Base-by-base conservation (phyloP, 2,329 filamentous ascomycete species). In the Coleophoma crateriformis region DNA sequence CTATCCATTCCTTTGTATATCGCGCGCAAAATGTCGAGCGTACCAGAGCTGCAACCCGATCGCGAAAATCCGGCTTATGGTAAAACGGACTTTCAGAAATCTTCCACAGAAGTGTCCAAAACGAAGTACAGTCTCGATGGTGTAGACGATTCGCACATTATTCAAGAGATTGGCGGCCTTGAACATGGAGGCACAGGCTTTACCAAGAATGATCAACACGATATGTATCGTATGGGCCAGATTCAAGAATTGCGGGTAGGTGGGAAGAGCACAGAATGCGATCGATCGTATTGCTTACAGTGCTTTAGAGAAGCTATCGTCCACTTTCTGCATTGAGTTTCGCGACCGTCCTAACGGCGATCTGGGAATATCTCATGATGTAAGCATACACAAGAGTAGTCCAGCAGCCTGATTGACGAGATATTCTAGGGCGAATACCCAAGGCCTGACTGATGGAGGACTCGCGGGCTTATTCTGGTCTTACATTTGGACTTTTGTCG, bases 311-410 rank as follows among this genome's bases (percentile, higher is more conserved):
- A 46, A 69, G 66, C 51, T 73, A 71, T 54, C 61, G 64, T 11
- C 67, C 67, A 47, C 55, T 69, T 42, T 67, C 65, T 17, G 71
- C 69, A n/a, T 58, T 72, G 32, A 68, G 67, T 20, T 73, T 73
- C 52, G 64, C 67, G 0, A 64, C 64, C 22, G 67, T 71, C 32
- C 57, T 71, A 33, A 66, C 67, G 52, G 64, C 64, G 12, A 70
- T 67, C 2, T 73, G 70, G 70, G 70, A 72, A 55, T 64, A 66
- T 46, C 60, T 68, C 2, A 58, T 72, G 39, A 61, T 67, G 49
- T 66, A 60, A 54, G 54, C 19, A 7, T 35, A n/a, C 4, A 10
- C 19, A 33, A 19, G 19, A 19, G 19, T 46, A 39, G 33, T 3
- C 3, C 17, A 22, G 15, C 3, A 39, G 12, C 6, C 1, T 33